Conservation (phyloP, 2,329 filamentous ascomycete species). For the Zalaria sp. region DNA sequence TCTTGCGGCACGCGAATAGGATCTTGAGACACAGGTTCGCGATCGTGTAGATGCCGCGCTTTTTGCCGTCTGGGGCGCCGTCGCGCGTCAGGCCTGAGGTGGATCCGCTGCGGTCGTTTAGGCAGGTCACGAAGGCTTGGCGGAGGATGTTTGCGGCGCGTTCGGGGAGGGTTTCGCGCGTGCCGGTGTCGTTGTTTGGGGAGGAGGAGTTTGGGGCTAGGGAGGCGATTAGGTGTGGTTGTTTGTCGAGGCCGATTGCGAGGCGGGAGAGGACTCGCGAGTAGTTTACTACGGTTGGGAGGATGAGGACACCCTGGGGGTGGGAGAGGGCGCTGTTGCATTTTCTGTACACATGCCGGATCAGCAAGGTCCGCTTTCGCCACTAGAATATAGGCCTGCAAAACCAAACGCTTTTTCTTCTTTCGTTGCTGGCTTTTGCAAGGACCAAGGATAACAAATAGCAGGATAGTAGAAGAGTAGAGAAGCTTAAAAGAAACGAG, state of each 20-base stretch:
- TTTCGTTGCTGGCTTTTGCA: conserved; percentile 1
- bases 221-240: conserved; percentile 60
- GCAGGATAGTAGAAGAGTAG: not conserved
- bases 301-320: conserved; percentile 65
- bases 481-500: conserved; percentile 1
- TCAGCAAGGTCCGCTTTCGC: no score
- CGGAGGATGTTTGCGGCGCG: conserved; percentile 79
- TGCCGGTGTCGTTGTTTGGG: conserved; percentile 46
- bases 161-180: conserved; percentile 69
- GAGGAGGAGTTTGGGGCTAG: conserved; percentile 23
- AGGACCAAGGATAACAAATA: conserved; percentile 5
- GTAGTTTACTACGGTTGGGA: conserved; percentile 71
- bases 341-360: conserved; percentile 37
- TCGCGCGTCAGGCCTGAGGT: conserved; percentile 31
- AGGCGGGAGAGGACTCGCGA: conserved; percentile 68
- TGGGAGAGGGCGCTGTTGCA: conserved; percentile 73
- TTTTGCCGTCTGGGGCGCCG: conserved; percentile 66
- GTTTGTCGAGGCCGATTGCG: conserved; percentile 70
- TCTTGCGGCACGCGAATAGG: conserved; percentile 76
- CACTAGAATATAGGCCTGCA: no score
- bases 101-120: conserved; percentile 62
- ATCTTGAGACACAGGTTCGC: conserved; percentile 83
- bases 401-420: no score
- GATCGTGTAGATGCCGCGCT: conserved; percentile 78
- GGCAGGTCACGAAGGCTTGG: conserved; percentile 78